Base-by-base conservation (phyloP, 192 early-diverging fungal genomes). In the Coemansia pectinata region DNA sequence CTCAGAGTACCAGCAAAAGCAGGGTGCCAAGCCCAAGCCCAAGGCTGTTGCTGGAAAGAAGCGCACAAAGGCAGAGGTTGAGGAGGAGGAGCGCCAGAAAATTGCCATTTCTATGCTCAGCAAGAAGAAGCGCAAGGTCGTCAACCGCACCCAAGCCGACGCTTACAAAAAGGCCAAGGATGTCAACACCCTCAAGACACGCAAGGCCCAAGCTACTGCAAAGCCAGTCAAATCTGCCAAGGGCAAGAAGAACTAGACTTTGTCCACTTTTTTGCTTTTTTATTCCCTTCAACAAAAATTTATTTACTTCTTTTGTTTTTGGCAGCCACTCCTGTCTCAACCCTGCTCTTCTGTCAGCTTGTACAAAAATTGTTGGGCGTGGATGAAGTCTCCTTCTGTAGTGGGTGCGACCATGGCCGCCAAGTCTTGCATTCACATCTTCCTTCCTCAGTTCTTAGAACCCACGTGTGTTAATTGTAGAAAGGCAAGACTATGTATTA, bases 81-180 rank as follows among this genome's bases (percentile, higher is more conserved):
- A 85, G 41, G 84, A 85, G 41, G 76, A 74, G 39, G 84, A 85
- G 65, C 84, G 76, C 63, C 70, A 85, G 53, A 52, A 47, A 36
- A 85, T 85, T 41, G 78, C 79, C 65, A 81, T 81, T 11, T 85
- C 84, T 3, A 80, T 85, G 76, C 78, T 85, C 55, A 81, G 78
- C 79, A 76, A 72, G 50, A 80, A 80, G 74, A 79, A 85, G 74
- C 84, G 82, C 74, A 84, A 72, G 71, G 55, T 75, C 48, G 74
- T 77, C 63, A 77, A 79, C 74, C 76, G 77, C 40, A 75, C 74
- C 19, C 64, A 73, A 36, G 74, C 50, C 23, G 77, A 78, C 25
- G 70, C 67, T 5, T 66, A 74, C 65, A 78, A 80, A 73, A 74
- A 62, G 58, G 52, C 50, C 48, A 79, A 78, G 67, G 83, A 77